phyloP scores from a whole-genome alignment of 1,139 yeast species.

The Suhomyces bolitotheri region DNA sequence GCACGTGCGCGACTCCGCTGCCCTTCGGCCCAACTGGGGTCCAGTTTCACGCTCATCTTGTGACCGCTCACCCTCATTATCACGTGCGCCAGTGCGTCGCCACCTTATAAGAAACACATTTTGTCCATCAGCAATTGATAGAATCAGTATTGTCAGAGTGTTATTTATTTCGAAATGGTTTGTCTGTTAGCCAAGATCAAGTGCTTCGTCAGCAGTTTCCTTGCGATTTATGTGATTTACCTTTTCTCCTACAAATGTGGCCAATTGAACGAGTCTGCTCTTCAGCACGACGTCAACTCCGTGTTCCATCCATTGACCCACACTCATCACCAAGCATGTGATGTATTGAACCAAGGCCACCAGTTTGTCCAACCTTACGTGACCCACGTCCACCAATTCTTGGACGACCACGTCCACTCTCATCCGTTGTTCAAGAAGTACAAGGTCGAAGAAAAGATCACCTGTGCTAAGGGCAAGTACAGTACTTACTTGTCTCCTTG shows the following conservation, averaged over 20 bases:
- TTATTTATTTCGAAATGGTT: no score
- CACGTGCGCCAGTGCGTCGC: conserved; percentile 2
- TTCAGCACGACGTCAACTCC: conserved; percentile 29
- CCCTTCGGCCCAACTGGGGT: no score
- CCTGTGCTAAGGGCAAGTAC: conserved; percentile 21
- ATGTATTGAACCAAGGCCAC: conserved; percentile 33
- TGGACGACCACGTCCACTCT: conserved; percentile 39
- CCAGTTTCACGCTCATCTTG: no score
- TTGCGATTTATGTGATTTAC: conserved; percentile 39
- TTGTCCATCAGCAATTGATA: background rate
- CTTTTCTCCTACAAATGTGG: conserved; percentile 46
- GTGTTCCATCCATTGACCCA: conserved; percentile 43
- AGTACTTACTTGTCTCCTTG: conserved; percentile 28
- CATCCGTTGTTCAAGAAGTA: conserved; percentile 39
- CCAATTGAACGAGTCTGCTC: conserved; percentile 32
- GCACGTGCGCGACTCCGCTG: no score
- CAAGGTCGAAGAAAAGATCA: conserved; percentile 33
- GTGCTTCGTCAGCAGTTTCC: conserved; percentile 29
- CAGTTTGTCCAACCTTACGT: conserved; percentile 35
- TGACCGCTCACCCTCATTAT: background rate
- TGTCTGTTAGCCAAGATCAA: conserved; percentile 24
- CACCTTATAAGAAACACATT: background rate
- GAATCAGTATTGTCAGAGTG: no score
- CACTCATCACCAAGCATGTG: conserved; percentile 39
- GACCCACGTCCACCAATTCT: conserved; percentile 27